Evolutionary conservation across 139 green algal genomes (phyloP).

Genomic region (Eudorina sp.): DNA sequence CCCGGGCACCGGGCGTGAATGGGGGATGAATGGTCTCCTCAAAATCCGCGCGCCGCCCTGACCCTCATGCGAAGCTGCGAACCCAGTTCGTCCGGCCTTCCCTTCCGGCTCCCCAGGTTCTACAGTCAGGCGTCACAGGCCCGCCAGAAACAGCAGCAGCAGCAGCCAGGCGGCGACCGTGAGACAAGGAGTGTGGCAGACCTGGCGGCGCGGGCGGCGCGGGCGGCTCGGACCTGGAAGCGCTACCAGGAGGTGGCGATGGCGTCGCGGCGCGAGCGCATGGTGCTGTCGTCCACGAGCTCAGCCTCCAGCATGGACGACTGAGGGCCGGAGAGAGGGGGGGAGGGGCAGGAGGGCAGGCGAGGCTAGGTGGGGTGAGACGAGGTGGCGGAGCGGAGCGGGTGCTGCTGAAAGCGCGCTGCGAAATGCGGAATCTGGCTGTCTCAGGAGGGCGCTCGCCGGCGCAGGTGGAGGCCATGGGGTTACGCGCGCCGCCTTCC

Average conservation of each 20-base stretch:
- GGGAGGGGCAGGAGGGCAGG: neutral
- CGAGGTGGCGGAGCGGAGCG: no score
- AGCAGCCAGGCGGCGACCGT: neutral
- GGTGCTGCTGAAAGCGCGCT: no score
- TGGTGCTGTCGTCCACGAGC: conserved; percentile 2
- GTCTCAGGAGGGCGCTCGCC: no score
- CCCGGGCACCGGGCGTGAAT: no score
- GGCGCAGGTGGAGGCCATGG: no score
- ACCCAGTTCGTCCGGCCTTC: no score
- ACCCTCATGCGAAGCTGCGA: no score
- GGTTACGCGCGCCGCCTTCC: no score
- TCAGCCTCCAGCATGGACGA: conserved; percentile 28
- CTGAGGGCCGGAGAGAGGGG: neutral
- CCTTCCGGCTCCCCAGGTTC: neutral
- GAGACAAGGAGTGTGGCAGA: conserved; percentile 52
- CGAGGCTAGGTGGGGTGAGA: no score
- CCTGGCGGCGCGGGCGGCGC: conserved; percentile 59
- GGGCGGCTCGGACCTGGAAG: conserved; percentile 55
- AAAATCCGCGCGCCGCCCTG: no score
- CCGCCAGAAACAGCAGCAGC: neutral
- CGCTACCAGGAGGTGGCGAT: conserved; percentile 46
- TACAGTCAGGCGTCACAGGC: conserved; percentile 6
- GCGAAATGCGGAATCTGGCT: no score
- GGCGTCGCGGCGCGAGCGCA: neutral
- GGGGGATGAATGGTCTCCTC: no score